Percentiles rank a stretch among this genome's conserved stretches.
Evolutionary conservation across 352 stramenopile genomes (phyloP).

Genomic region (Globisporangium cystogenes): DNA sequence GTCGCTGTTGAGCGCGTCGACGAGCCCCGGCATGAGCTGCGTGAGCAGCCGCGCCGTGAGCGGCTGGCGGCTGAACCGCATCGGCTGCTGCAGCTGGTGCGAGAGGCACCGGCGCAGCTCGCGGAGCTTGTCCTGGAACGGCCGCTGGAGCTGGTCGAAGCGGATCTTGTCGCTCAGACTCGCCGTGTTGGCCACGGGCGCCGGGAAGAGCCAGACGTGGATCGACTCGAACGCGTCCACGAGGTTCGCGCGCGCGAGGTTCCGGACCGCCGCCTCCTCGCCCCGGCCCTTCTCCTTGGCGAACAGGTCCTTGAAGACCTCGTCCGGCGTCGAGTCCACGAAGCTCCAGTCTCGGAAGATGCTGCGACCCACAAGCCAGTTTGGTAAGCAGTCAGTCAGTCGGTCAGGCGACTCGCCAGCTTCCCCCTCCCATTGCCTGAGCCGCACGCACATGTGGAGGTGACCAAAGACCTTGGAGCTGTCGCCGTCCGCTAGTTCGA

Average conservation of each 20-base stretch:
- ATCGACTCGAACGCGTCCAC: constrained; percentile 82
- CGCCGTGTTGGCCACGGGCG: constrained; percentile 70
- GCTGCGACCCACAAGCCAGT: constrained; percentile 18
- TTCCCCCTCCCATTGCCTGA: too few species aligned
- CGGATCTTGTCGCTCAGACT: constrained; percentile 79
- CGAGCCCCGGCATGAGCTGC: constrained; percentile 70
- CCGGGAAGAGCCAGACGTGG: constrained; percentile 83
- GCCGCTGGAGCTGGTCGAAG: constrained; percentile 75
- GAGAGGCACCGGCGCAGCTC: constrained; percentile 71
- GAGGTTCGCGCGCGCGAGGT: constrained; percentile 68
- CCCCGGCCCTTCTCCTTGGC: constrained; percentile 76
- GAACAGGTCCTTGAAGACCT: constrained; percentile 79
- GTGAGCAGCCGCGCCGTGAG: constrained; percentile 67
- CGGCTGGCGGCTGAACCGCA: constrained; percentile 69
- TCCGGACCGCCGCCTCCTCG: constrained; percentile 77
- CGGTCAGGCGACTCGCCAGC: too few species aligned
- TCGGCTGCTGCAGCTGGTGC: constrained; percentile 62
- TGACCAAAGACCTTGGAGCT: constrained; percentile 84
- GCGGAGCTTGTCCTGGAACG: constrained; percentile 72
- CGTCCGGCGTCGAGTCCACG: constrained; percentile 72
- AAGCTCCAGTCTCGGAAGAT: constrained; percentile 90
- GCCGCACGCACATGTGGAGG: constrained; percentile 74
- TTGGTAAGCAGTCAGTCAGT: neutral
- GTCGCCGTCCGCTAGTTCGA: constrained; percentile 72
- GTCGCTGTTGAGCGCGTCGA: constrained; percentile 83